Evolutionary conservation across 352 stramenopile species (phyloP), one percentile per base, ranked within the genome.

Genomic region (Globisporangium carolinianum): DNA sequence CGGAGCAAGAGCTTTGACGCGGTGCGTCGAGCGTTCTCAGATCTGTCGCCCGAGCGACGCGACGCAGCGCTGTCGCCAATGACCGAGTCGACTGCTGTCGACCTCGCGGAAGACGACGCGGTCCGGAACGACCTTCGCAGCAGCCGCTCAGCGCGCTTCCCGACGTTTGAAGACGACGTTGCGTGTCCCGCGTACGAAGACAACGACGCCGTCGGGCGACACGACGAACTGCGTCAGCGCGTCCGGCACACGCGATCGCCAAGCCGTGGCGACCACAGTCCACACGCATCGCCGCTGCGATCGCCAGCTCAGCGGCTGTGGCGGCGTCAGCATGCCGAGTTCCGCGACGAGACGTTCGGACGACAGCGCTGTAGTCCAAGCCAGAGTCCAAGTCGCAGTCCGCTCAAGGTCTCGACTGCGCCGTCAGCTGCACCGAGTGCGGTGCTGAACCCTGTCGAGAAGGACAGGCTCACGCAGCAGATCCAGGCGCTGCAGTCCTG

Each of bases 121-220:
- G 53, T 66, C 5, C 53, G 53, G 51, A 4, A 56, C 51, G 53
- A 65, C 55, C 37, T 63, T 58, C 74, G 58, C 46, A 58, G 41
- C 48, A 58, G 52, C 51, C 67, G 55, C 51, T 60, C 63, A 49
- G 32, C 49, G 0, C 58, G 58, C 2, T 74, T 83, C 41, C 72
- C 71, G 36, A 84, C 66, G 5, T 81, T 84, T 37, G 78, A 86
- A 73, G 76, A 89, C 46, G 75, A 87, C 9, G 52, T 68, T 5
- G 76, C 67, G 3, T 89, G 75, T 54, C 76, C 74, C 58, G 79
- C 75, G 0, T 89, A 86, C 60, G 78, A 88, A 47, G 73, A 86
- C 32, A 14, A 10, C 15, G 45, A 15, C 45, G 45, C 2, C 24
- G 24, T 32, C 24, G 24, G 24, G 24, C 2, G 24, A 1, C 3